Evolutionary conservation across 768 basidiomycete species (phyloP).

Genomic region (Boletus sensibilis): DNA sequence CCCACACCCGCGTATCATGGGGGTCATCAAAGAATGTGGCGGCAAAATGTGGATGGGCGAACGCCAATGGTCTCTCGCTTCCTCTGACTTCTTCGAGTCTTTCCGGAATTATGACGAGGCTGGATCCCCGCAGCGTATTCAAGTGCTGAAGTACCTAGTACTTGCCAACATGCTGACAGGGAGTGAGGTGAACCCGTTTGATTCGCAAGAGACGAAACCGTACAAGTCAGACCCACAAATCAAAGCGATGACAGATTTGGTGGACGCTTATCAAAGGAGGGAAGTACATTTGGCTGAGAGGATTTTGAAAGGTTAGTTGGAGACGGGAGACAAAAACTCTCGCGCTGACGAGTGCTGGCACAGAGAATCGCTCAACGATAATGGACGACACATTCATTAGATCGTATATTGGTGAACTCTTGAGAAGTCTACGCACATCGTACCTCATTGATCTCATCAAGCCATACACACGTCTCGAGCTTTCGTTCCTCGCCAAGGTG

Average conservation of each 20-base stretch:
- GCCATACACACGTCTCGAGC: constrained; percentile 92
- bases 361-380: constrained; percentile 93
- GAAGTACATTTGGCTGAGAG: constrained; percentile 98
- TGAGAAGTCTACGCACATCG: constrained; percentile 91
- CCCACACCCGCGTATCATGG: constrained; percentile 97
- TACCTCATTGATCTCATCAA: constrained; percentile 98
- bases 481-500: constrained; percentile 91
- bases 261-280: constrained; percentile 93
- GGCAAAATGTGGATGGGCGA: constrained; percentile 99
- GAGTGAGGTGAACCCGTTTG: constrained; percentile 98
- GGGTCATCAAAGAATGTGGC: constrained; percentile 98
- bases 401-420: constrained; percentile 93
- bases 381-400: constrained; percentile 96
- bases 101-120: constrained; percentile 99
- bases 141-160: constrained; percentile 97
- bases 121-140: constrained; percentile 92
- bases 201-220: constrained; percentile 99
- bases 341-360: neutral
- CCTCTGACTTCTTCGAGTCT: constrained; percentile 98
- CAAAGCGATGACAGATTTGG: constrained; percentile 96
- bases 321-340: neutral
- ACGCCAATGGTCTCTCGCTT: constrained; percentile 97
- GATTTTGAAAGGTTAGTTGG: constrained; percentile 73
- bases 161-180: constrained; percentile 98
- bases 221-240: constrained; percentile 95